Percentiles rank a stretch among this genome's conserved stretches.
phyloP scores from a whole-genome alignment of 2,329 filamentous ascomycete genomes.

The Fusarium acutatum region DNA sequence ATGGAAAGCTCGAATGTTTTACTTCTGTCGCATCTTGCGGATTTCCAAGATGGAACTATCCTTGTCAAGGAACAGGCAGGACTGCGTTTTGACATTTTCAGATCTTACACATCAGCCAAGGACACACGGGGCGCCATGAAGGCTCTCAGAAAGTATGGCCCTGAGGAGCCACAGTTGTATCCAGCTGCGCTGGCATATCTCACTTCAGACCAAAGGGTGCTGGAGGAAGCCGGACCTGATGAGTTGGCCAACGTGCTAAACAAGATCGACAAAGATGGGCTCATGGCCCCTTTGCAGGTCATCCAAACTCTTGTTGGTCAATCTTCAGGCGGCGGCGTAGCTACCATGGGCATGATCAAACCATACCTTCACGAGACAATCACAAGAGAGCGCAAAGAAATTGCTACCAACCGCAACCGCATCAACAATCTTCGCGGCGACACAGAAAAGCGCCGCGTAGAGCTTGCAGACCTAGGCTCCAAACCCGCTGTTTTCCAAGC shows the following conservation, averaged over 20 bases:
- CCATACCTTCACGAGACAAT: constrained; percentile 90
- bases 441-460: constrained; percentile 79
- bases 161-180: constrained; percentile 90
- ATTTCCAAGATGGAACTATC: constrained; percentile 89
- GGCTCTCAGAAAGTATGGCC: constrained; percentile 89
- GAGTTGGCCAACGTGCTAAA: constrained; percentile 83
- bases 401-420: constrained; percentile 78
- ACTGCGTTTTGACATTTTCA: constrained; percentile 92
- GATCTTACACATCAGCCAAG: constrained; percentile 90
- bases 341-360: constrained; percentile 98
- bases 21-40: constrained; percentile 87
- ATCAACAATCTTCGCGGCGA: constrained; percentile 86
- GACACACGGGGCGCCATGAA: constrained; percentile 92
- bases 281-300: constrained; percentile 96
- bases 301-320: constrained; percentile 87
- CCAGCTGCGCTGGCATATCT: constrained; percentile 93
- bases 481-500: constrained; percentile 92
- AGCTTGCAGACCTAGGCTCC: constrained; percentile 78
- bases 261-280: constrained; percentile 87
- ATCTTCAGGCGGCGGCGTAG: constrained; percentile 65
- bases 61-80: constrained; percentile 94
- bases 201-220: constrained; percentile 80
- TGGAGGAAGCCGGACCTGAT: constrained; percentile 83
- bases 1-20: constrained; percentile 97
- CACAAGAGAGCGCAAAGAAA: constrained; percentile 86